Percentiles rank a stretch among this genome's conserved stretches.
Conservation (phyloP, 2,329 filamentous ascomycete species). For the Nigrospora osmanthi region DNA sequence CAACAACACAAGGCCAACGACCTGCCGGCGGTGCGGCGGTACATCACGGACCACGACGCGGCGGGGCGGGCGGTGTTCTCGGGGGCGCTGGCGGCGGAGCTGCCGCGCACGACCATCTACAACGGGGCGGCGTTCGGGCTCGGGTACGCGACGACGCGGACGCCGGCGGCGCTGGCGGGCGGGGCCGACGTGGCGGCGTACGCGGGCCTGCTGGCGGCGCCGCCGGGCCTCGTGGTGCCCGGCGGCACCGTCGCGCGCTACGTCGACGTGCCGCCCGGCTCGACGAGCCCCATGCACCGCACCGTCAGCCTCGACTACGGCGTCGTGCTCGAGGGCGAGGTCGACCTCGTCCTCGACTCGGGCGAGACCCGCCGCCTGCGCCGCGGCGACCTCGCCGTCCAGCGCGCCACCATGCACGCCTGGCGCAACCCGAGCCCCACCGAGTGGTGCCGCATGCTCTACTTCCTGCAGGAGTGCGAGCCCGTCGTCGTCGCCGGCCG, state of each 20-base stretch:
- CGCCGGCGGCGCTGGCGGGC: constrained; percentile 35
- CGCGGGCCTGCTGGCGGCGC: constrained; percentile 28
- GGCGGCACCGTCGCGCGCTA: constrained; percentile 32
- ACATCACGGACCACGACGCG: constrained; percentile 24
- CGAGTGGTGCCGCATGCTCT: constrained; percentile 30
- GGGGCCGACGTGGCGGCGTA: constrained; percentile 39
- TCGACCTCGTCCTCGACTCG: constrained; percentile 39
- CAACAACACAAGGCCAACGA: constrained; percentile 9
- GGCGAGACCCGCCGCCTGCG: constrained; percentile 32
- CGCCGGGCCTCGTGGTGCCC: constrained; percentile 40
- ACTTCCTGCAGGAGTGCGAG: constrained; percentile 21
- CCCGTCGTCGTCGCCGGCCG: constrained; percentile 11
- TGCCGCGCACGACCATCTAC: constrained; percentile 9
- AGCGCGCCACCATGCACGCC: constrained; percentile 36
- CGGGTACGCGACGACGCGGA: constrained; percentile 38
- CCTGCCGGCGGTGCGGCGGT: constrained; percentile 11
- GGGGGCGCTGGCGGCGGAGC: constrained; percentile 12
- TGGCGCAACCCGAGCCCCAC: constrained; percentile 27
- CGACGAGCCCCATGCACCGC: constrained; percentile 33
- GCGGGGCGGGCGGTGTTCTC: constrained; percentile 26
- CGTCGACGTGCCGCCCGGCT: constrained; percentile 36
- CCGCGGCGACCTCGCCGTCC: constrained; percentile 38
- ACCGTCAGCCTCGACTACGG: constrained; percentile 42
- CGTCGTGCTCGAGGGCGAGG: constrained; percentile 38
- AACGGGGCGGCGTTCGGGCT: constrained; percentile 39